Evolutionary conservation across 257 asterid genomes (phyloP), one percentile per base, ranked within the genome.

Genomic region (Solanum paucissectum): DNA sequence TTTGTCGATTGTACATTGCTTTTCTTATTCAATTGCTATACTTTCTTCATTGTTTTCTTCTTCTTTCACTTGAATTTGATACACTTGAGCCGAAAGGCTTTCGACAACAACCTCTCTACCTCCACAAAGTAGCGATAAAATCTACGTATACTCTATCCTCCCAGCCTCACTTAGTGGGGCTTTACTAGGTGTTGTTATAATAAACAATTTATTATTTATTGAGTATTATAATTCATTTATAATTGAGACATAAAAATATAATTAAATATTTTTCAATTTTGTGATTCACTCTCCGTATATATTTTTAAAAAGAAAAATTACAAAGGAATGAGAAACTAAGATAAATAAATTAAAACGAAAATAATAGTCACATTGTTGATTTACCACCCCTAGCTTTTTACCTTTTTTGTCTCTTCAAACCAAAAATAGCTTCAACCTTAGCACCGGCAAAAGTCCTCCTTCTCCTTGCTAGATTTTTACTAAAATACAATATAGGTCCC

Each of bases 281-380:
- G 11, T 55, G 2, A 1, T 55, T 52, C 9, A 52, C 3, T 16
- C 23, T 52, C 3, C 23, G 8, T 52, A 16, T 52, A 52, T 52
- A 0, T 16, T 5, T 49, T 5, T 0, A 14, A 52, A 16, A 52
- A 16, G 52, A 6, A 16, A 5, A 16, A 49, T 49, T 7, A 0
- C 8, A 16, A 52, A 5, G 9, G 1, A 52, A 16, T 0, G 62
- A 6, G 62, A 52, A 52, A 52, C 0, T 0, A 52, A 4, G 0
- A 55, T 18, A 55, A 55, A 55, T 4, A 55, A 18, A 55, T 18
- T 55, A 18, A 55, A 55, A 0, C 0, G n/a, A 0, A 55, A 18
- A 18, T 18, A 7, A 18, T 8, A 2, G 1, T 60, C 0, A 60
- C 69, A 60, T 9, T 5, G 66, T 64, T 25, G 34, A 66, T 25